Percentiles rank a stretch among this genome's conserved stretches.
Evolutionary conservation across 768 basidiomycete species (phyloP).

Genomic region (Psilocybe sp.): DNA sequence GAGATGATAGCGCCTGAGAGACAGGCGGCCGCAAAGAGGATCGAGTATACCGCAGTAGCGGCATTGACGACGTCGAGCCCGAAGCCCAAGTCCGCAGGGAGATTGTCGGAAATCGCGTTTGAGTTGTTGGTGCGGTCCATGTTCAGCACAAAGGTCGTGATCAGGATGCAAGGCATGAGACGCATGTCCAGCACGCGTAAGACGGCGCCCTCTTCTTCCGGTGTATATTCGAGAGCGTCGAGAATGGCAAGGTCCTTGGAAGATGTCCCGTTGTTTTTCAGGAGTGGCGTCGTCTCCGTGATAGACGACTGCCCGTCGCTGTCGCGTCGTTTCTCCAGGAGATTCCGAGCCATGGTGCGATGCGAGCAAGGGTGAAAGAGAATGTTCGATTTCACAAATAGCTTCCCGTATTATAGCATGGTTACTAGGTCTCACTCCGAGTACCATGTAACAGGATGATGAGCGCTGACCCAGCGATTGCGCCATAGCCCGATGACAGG

Average conservation of each 20-base stretch:
- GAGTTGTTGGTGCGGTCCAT: constrained; percentile 42
- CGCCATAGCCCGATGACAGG: constrained; percentile 15
- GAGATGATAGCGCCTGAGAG: constrained; percentile 36
- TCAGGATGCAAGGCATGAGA: constrained; percentile 30
- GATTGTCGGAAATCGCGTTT: constrained; percentile 38
- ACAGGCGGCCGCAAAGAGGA: constrained; percentile 31
- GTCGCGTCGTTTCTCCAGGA: neutral
- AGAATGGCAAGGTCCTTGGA: constrained; percentile 24
- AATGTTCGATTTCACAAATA: neutral
- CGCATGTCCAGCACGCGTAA: constrained; percentile 19
- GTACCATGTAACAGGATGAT: constrained; percentile 11
- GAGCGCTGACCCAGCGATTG: constrained; percentile 14
- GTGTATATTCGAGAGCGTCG: constrained; percentile 25
- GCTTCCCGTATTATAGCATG: neutral
- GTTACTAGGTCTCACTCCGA: neutral
- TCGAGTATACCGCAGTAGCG: constrained; percentile 32
- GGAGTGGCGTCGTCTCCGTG: neutral
- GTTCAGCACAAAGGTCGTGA: constrained; percentile 33
- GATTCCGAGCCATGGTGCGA: neutral
- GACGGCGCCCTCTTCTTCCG: constrained; percentile 30
- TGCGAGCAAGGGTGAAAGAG: neutral
- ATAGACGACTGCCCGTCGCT: constrained; percentile 13
- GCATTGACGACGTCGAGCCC: constrained; percentile 37
- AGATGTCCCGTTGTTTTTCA: neutral
- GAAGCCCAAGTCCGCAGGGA: constrained; percentile 36